A percentile compares a stretch with the other conserved stretches of the same genome.
These are phyloP conservation scores for Stropharia rugosoannulata DNA, from an alignment of 768 basidiomycete species.

Conservation along the genomic window DNA sequence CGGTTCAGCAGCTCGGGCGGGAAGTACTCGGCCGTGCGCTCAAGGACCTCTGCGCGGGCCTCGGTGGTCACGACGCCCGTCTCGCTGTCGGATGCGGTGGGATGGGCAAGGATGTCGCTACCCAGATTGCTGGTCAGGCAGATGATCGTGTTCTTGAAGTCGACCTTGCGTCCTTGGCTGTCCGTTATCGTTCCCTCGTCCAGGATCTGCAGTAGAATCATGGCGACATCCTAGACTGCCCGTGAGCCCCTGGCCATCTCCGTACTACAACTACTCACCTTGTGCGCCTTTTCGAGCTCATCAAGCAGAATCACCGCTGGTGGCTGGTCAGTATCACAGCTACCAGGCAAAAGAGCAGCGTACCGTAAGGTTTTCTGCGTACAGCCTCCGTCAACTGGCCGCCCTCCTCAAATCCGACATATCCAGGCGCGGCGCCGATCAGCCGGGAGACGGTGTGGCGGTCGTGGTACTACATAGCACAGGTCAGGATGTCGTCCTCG, in stretches of 20 bases:
- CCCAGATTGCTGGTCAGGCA: constrained; percentile 88
- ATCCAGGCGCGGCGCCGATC: constrained; percentile 92
- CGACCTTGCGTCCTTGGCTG: constrained; percentile 88
- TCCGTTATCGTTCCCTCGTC: constrained; percentile 91
- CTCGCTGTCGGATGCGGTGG: constrained; percentile 55
- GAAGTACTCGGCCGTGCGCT: constrained; percentile 77
- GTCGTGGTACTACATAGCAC: constrained; percentile 77
- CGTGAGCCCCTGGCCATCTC: too few species aligned
- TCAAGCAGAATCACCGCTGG: constrained; percentile 77
- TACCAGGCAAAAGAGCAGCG: constrained; percentile 7
- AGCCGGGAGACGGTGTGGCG: constrained; percentile 88
- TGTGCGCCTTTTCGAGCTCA: constrained; percentile 93
- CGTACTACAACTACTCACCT: constrained; percentile 35
- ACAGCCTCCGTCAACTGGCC: constrained; percentile 92
- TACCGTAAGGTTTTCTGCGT: constrained; percentile 85
- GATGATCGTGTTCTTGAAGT: constrained; percentile 95
- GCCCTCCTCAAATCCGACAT: constrained; percentile 89
- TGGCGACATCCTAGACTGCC: constrained; percentile 65
- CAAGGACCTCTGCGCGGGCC: constrained; percentile 68
- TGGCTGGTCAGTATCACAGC: background rate
- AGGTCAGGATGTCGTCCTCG: background rate
- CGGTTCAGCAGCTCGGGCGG: constrained; percentile 90
- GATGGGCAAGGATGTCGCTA: constrained; percentile 72
- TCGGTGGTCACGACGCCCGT: constrained; percentile 61
- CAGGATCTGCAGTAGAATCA: constrained; percentile 88